A percentile compares a stretch with the other conserved stretches of the same genome.
Conservation (phyloP, 768 basidiomycete species). For the Cyclocybe aegerita region DNA sequence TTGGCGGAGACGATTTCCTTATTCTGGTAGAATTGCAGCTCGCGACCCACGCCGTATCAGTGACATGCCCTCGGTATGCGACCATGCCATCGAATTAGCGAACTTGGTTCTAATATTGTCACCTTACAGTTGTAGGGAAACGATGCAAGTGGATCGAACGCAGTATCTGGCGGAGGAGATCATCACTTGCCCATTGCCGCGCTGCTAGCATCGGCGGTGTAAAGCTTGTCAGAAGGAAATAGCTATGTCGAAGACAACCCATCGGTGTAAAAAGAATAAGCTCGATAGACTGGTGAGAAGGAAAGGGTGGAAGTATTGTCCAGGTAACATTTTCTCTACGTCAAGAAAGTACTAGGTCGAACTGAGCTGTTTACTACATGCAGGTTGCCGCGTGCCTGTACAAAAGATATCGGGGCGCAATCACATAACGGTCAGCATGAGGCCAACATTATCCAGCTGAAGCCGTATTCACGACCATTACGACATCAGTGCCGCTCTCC, state of each 20-base stretch:
- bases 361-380: neutral
- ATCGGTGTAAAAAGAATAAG: slow-evolving; percentile 24
- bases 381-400: slow-evolving; percentile 48
- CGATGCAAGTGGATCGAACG: slow-evolving; percentile 21
- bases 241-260: slow-evolving; percentile 7
- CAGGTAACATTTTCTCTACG: slow-evolving; percentile 33
- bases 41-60: slow-evolving; percentile 4
- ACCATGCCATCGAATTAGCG: neutral
- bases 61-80: slow-evolving; percentile 15
- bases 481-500: slow-evolving; percentile 47
- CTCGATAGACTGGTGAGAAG: slow-evolving; percentile 22
- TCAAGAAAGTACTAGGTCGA: neutral
- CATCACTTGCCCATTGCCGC: slow-evolving; percentile 22
- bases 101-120: neutral
- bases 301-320: slow-evolving; percentile 40
- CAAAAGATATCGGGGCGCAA: slow-evolving; percentile 53
- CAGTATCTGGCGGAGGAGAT: slow-evolving; percentile 17
- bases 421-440: slow-evolving; percentile 52
- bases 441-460: neutral
- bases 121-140: slow-evolving; percentile 18
- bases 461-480: neutral
- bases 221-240: slow-evolving; percentile 20
- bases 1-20: slow-evolving; percentile 8
- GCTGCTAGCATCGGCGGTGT: slow-evolving; percentile 22
- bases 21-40: slow-evolving; percentile 17